phyloP scores from a whole-genome alignment of 148 eudicot species.

The Camellia japonica region DNA sequence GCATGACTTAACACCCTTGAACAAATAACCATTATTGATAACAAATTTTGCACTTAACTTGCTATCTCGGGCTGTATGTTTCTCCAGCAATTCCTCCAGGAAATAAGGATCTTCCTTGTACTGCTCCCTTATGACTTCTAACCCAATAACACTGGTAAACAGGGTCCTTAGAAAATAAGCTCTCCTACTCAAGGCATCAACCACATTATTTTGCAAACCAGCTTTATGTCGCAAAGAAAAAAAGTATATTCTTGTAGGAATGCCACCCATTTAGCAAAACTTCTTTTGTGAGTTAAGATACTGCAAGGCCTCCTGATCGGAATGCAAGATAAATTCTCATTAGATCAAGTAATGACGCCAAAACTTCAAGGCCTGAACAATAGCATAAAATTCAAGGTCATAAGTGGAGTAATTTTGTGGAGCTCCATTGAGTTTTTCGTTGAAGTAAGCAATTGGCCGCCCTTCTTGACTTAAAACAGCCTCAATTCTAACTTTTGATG shows the following conservation, averaged over 20 bases:
- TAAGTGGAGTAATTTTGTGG: background rate
- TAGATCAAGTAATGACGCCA: background rate
- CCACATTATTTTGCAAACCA: background rate
- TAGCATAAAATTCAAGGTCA: constrained; percentile 2
- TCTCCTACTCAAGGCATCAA: background rate
- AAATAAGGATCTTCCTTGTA: background rate
- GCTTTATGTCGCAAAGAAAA: background rate
- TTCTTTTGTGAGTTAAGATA: background rate
- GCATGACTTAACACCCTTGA: background rate
- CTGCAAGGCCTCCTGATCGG: background rate
- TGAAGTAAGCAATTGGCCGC: background rate
- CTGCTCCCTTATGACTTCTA: background rate
- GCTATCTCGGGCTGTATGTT: background rate
- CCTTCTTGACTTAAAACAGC: background rate
- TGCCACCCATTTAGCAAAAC: background rate
- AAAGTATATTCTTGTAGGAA: background rate
- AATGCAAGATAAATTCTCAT: background rate
- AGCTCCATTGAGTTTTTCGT: constrained; percentile 1
- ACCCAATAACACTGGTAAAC: background rate
- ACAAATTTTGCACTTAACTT: background rate
- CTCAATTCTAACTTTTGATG: background rate
- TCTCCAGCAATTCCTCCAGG: background rate
- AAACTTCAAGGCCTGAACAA: background rate
- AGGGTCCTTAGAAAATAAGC: background rate
- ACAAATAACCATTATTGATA: background rate